These are phyloP conservation scores for Apiospora sp. DNA, from an alignment of 2,329 filamentous ascomycete genomes.

Conservation along the genomic window DNA sequence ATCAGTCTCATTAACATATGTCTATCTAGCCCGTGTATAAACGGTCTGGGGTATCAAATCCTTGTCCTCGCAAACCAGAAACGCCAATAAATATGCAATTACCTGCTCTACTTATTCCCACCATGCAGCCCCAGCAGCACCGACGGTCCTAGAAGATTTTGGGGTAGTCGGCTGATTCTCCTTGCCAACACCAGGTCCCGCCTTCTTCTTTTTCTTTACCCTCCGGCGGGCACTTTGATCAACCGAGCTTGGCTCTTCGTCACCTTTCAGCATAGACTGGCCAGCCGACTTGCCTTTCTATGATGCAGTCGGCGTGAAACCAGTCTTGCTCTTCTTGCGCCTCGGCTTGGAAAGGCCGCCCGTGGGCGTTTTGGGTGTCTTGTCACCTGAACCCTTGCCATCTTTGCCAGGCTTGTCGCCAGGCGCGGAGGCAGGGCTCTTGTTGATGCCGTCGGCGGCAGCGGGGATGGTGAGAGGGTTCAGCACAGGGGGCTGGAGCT, in stretches of 20 bases:
- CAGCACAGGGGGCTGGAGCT: constrained; percentile 38
- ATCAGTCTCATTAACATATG: not conserved
- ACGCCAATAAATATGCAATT: constrained; percentile 6
- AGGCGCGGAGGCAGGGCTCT: constrained; percentile 22
- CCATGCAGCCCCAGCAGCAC: not conserved
- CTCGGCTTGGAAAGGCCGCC: constrained; percentile 43
- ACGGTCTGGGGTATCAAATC: constrained; percentile 21
- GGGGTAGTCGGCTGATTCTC: not conserved
- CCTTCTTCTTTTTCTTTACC: constrained; percentile 22
- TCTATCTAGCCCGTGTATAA: constrained; percentile 10
- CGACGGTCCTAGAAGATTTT: not conserved
- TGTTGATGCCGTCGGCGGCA: constrained; percentile 29
- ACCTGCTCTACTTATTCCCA: constrained; percentile 4
- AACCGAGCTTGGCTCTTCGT: not conserved
- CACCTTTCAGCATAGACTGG: not conserved
- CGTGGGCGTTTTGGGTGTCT: constrained; percentile 46
- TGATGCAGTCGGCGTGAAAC: constrained; percentile 36
- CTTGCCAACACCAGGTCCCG: not conserved
- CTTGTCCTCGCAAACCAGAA: not conserved
- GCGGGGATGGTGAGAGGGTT: constrained; percentile 32
- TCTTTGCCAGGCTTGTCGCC: constrained; percentile 10
- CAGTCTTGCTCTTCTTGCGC: constrained; percentile 47
- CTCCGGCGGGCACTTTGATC: constrained; percentile 7
- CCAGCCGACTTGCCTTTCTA: constrained; percentile 30
- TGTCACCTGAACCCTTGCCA: constrained; percentile 31